phyloP scores from a whole-genome alignment of 768 basidiomycete genomes.

The Pilatotrama ljubarskyi region DNA sequence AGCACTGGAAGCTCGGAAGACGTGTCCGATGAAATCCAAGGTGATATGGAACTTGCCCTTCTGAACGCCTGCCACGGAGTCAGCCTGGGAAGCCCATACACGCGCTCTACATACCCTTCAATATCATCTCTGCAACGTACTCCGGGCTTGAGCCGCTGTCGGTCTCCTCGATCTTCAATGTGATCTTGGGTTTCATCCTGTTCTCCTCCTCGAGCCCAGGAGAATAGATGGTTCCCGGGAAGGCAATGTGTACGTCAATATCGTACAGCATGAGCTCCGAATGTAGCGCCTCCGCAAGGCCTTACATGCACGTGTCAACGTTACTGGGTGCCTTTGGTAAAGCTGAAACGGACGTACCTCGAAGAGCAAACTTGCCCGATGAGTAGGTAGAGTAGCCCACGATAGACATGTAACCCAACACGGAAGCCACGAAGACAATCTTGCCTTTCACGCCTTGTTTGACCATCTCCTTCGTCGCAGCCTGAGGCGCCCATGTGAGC shows the following conservation, averaged over 20 bases:
- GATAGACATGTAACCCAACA: slow-evolving; percentile 72
- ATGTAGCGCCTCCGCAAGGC: slow-evolving; percentile 80
- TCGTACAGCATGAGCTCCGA: slow-evolving; percentile 78
- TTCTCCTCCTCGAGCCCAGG: slow-evolving; percentile 80
- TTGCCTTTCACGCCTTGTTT: slow-evolving; percentile 59
- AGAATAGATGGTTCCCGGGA: slow-evolving; percentile 78
- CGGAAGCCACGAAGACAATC: slow-evolving; percentile 75
- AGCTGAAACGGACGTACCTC: slow-evolving; percentile 56
- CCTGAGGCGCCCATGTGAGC: slow-evolving; percentile 40
- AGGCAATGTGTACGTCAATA: slow-evolving; percentile 77
- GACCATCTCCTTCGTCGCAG: slow-evolving; percentile 65
- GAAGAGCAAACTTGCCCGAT: slow-evolving; percentile 82
- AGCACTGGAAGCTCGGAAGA: slow-evolving; percentile 69
- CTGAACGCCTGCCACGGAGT: slow-evolving; percentile 53
- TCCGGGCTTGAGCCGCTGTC: slow-evolving; percentile 69
- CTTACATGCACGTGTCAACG: too few relatives aligned
- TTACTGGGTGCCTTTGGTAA: too few relatives aligned
- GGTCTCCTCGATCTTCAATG: slow-evolving; percentile 71
- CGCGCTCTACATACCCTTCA: slow-evolving; percentile 48
- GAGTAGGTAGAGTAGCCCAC: slow-evolving; percentile 80
- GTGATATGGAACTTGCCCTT: slow-evolving; percentile 75
- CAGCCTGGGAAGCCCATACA: background rate
- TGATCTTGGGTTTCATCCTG: slow-evolving; percentile 72
- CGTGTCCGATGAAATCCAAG: slow-evolving; percentile 61
- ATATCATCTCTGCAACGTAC: slow-evolving; percentile 56